These are phyloP conservation scores for Trametes elegans DNA, from an alignment of 768 basidiomycete genomes.

Conservation along the genomic window DNA sequence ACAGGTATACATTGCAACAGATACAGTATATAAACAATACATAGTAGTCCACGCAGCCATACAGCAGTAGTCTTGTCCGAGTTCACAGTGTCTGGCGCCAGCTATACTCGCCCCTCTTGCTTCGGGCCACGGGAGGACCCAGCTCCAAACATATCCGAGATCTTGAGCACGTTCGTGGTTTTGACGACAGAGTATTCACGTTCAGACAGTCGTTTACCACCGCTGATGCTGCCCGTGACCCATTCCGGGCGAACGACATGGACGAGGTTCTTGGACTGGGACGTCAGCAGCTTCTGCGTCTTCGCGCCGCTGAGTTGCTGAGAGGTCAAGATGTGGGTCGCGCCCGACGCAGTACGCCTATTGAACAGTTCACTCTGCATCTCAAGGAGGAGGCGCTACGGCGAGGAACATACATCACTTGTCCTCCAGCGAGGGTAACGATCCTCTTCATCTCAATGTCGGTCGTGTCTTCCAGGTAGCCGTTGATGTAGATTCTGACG, in stretches of 20 bases:
- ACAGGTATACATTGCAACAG: too few species aligned
- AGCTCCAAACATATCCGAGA: conserved; percentile 37
- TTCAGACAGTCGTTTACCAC: conserved; percentile 61
- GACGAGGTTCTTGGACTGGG: conserved; percentile 45
- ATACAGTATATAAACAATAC: too few species aligned
- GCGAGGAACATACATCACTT: conserved; percentile 45
- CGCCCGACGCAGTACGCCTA: conserved; percentile 56
- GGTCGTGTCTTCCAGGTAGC: conserved; percentile 67
- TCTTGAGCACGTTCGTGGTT: conserved; percentile 35
- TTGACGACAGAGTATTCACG: conserved; percentile 52
- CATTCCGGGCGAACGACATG: conserved; percentile 76
- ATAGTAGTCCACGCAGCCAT: too few species aligned
- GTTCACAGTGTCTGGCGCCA: too few species aligned
- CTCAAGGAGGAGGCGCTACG: conserved; percentile 18
- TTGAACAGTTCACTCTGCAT: not conserved
- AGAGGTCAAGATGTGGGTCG: conserved; percentile 80
- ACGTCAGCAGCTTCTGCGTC: conserved; percentile 59
- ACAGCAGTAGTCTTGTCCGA: too few species aligned
- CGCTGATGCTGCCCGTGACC: conserved; percentile 64
- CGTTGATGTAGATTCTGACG: conserved; percentile 66
- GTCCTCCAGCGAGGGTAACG: conserved; percentile 65
- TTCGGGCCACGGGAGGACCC: conserved; percentile 2
- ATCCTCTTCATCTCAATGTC: conserved; percentile 78
- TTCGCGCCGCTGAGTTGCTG: conserved; percentile 69
- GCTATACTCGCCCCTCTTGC: not conserved